Percentiles rank a stretch among this genome's conserved stretches.
Conservation (phyloP, 805 yeast species). For the Kodamaea leandrae region DNA sequence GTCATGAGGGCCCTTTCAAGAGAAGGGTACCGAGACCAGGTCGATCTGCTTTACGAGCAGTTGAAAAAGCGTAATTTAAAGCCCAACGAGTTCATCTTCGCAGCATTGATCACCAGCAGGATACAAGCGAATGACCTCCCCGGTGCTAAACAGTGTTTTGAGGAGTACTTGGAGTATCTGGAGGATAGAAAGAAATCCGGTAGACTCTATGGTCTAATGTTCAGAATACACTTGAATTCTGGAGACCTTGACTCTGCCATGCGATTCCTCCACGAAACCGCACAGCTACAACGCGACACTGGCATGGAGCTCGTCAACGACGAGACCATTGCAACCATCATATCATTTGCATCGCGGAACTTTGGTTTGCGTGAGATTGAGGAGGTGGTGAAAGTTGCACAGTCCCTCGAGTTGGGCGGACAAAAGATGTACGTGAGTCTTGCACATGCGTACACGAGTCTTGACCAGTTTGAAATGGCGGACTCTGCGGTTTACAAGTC, state of each 20-base stretch:
- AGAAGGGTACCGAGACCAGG: conserved; percentile 47
- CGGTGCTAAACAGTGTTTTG: conserved; percentile 32
- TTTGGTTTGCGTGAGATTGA: conserved; percentile 22
- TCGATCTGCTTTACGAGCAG: conserved; percentile 49
- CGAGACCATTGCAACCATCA: conserved; percentile 16
- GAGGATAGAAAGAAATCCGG: conserved; percentile 18
- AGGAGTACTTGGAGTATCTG: conserved; percentile 22
- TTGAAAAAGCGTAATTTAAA: conserved; percentile 42
- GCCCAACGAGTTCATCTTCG: conserved; percentile 45
- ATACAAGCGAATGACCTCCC: conserved; percentile 34
- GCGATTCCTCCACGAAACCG: conserved; percentile 23
- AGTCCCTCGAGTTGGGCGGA: conserved; percentile 17
- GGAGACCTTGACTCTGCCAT: conserved; percentile 28
- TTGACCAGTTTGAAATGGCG: conserved; percentile 33
- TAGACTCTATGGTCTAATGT: conserved; percentile 26
- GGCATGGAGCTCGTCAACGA: conserved; percentile 18
- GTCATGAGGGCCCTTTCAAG: conserved; percentile 60
- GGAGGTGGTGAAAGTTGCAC: conserved; percentile 18
- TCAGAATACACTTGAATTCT: conserved; percentile 25
- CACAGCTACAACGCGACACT: conserved; percentile 16
- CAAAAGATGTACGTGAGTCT: conserved; percentile 26
- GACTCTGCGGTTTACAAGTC: conserved; percentile 31
- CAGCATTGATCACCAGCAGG: conserved; percentile 46
- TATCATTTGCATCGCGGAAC: conserved; percentile 21
- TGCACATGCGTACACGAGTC: conserved; percentile 27